A percentile compares a stretch with the other conserved stretches of the same genome.
These are phyloP conservation scores for Cornus suecica DNA, from an alignment of 148 eudicot species.

Conservation along the genomic window DNA sequence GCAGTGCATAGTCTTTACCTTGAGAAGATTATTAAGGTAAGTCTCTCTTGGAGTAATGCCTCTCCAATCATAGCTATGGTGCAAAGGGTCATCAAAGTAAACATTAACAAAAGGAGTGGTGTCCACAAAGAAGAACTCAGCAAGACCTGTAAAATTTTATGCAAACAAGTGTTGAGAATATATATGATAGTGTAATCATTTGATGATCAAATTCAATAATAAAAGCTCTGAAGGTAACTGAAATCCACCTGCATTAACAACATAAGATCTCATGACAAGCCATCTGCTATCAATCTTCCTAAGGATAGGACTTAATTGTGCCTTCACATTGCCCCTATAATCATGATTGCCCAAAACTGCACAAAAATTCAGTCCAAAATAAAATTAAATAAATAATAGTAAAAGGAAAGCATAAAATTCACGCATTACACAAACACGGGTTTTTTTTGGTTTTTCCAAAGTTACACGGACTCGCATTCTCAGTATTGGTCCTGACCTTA, in stretches of 20 bases:
- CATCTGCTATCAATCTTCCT: slow-evolving; percentile 29
- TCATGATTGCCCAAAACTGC: slow-evolving; percentile 43
- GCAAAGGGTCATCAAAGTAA: slow-evolving; percentile 11
- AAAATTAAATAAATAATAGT: neutral
- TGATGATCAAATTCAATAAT: neutral
- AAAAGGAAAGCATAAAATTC: slow-evolving; percentile 3
- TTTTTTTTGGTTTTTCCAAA: too few relatives aligned
- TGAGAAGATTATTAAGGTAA: slow-evolving; percentile 17
- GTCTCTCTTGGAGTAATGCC: slow-evolving; percentile 9
- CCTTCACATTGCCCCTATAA: slow-evolving; percentile 27
- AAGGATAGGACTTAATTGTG: slow-evolving; percentile 25
- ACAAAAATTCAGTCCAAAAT: neutral
- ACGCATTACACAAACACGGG: too few relatives aligned
- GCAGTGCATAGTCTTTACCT: slow-evolving; percentile 10
- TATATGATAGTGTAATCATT: too few relatives aligned
- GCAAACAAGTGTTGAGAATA: neutral
- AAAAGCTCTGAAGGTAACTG: neutral
- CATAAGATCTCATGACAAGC: slow-evolving; percentile 28
- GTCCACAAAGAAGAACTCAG: slow-evolving; percentile 25
- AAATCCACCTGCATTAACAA: slow-evolving; percentile 24
- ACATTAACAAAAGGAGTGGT: slow-evolving; percentile 20
- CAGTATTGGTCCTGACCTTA: too few relatives aligned
- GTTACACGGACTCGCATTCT: too few relatives aligned
- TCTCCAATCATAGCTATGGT: slow-evolving; percentile 26
- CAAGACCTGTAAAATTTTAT: slow-evolving; percentile 5